Evolutionary conservation across 1,284 basidiomycete genomes (phyloP).

Genomic region (Fomitopsis schrenkii): DNA sequence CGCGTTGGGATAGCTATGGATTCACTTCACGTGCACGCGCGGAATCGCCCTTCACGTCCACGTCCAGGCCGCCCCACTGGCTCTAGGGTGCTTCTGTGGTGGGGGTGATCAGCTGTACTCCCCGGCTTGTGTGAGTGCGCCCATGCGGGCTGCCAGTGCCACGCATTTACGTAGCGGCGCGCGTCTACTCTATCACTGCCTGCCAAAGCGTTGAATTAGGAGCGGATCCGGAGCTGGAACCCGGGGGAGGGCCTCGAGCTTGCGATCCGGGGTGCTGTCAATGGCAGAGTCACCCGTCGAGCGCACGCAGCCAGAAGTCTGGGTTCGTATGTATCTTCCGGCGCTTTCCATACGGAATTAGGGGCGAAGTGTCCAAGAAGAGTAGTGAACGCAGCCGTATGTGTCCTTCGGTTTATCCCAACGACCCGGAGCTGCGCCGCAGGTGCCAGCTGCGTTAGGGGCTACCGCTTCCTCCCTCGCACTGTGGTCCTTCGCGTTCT

Average conservation of each 20-base stretch:
- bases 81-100: not conserved
- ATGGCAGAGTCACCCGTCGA: too few relatives aligned
- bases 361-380: not conserved
- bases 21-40: not conserved
- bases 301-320: not conserved
- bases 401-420: not conserved
- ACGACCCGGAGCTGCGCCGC: not conserved
- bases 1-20: not conserved
- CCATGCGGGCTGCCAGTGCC: not conserved
- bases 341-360: not conserved
- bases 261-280: not conserved
- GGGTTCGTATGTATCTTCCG: not conserved
- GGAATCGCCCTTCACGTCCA: not conserved
- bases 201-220: not conserved
- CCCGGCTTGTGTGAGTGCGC: not conserved
- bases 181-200: constrained; percentile 1
- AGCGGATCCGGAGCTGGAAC: not conserved
- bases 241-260: not conserved
- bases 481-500: not conserved
- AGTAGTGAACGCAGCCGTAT: not conserved
- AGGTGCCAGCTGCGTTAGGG: not conserved
- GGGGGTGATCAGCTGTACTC: not conserved
- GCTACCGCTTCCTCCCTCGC: not conserved
- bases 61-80: not conserved
- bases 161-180: not conserved